Percentiles rank a stretch among this genome's conserved stretches.
These are phyloP conservation scores for Clarireedia homoeocarpa DNA, from an alignment of 2,329 filamentous ascomycete genomes.

Conservation along the genomic window DNA sequence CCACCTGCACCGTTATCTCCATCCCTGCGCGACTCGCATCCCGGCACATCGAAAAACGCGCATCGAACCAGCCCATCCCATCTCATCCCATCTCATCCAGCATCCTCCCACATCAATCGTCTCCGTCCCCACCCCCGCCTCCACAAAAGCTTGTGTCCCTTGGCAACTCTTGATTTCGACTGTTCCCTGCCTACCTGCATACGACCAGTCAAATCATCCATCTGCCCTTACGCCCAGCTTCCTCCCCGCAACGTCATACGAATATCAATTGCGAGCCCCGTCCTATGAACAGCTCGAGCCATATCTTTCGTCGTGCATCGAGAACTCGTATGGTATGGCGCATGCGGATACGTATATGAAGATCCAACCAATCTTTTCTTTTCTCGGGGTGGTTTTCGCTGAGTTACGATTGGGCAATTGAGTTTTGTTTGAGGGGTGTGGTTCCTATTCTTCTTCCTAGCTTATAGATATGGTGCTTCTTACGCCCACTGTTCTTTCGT, in stretches of 20 bases:
- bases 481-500: neutral
- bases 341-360: too few relatives aligned
- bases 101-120: neutral
- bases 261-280: too few relatives aligned
- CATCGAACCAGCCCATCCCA: neutral
- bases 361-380: too few relatives aligned
- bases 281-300: too few relatives aligned
- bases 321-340: too few relatives aligned
- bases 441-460: neutral
- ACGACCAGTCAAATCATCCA: neutral
- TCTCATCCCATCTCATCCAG: neutral
- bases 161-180: neutral
- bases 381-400: too few relatives aligned
- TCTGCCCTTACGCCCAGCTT: too few relatives aligned
- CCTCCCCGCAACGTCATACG: too few relatives aligned
- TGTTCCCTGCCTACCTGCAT: neutral
- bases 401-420: too few relatives aligned
- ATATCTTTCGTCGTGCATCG: too few relatives aligned
- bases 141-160: constrained; percentile 3
- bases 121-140: neutral
- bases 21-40: neutral
- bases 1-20: neutral
- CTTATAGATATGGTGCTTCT: constrained; percentile 2
- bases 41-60: neutral
- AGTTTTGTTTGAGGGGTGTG: too few relatives aligned